Percentiles rank a stretch among this genome's conserved stretches.
phyloP scores from a whole-genome alignment of 108 stramenopile genomes.

The Discostella stelligeroides region DNA sequence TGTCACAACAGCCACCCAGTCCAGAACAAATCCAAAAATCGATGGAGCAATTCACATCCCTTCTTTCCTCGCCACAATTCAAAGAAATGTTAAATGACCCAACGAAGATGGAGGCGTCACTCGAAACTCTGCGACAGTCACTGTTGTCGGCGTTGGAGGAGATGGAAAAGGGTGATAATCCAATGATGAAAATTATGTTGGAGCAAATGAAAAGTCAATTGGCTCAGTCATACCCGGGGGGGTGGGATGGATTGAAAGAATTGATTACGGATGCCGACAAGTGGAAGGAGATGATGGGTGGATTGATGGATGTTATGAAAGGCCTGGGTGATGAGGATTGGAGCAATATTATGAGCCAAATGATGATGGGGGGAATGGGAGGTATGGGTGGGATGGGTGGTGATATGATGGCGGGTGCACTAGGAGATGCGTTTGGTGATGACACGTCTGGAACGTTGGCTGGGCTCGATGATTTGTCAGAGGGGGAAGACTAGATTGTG shows the following conservation, averaged over 20 bases:
- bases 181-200: constrained; percentile 50
- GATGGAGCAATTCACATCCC: constrained; percentile 40
- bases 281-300: constrained; percentile 41
- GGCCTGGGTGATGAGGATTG: constrained; percentile 48
- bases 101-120: constrained; percentile 32
- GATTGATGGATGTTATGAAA: constrained; percentile 43
- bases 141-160: constrained; percentile 28
- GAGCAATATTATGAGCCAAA: constrained; percentile 35
- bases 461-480: constrained; percentile 41
- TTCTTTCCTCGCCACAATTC: constrained; percentile 45
- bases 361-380: constrained; percentile 25
- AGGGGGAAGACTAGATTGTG: too few species aligned
- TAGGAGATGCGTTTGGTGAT: constrained; percentile 11
- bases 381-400: constrained; percentile 28
- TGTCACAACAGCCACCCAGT: constrained; percentile 32
- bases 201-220: constrained; percentile 47
- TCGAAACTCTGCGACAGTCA: constrained; percentile 31
- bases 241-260: constrained; percentile 48
- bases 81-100: constrained; percentile 45
- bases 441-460: constrained; percentile 33
- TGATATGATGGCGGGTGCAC: too few species aligned
- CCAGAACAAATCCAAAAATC: constrained; percentile 49
- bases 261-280: constrained; percentile 36
- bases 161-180: constrained; percentile 50
- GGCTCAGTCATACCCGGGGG: constrained; percentile 32